These are phyloP conservation scores for Geranomyces variabilis DNA, from an alignment of 192 early-diverging fungal genomes.

Conservation along the genomic window DNA sequence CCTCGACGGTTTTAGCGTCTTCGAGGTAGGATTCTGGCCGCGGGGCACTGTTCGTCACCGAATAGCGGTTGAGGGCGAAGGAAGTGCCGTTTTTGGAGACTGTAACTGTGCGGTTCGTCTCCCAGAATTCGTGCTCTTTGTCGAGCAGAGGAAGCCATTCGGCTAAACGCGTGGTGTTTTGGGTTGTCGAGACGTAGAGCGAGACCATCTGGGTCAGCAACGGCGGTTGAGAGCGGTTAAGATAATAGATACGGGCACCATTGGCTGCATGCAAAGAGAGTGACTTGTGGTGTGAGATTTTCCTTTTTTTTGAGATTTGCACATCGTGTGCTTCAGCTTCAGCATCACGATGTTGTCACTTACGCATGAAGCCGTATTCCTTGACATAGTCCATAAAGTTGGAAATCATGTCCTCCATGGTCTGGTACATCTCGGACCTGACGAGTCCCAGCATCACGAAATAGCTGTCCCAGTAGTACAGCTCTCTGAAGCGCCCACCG, in stretches of 20 bases:
- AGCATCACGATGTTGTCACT: conserved; percentile 20
- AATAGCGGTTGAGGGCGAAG: conserved; percentile 56
- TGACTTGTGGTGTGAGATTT: too few species aligned
- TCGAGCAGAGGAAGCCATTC: conserved; percentile 58
- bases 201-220: conserved; percentile 71
- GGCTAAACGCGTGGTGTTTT: conserved; percentile 49
- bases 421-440: conserved; percentile 53
- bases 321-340: neutral
- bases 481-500: conserved; percentile 73
- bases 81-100: conserved; percentile 35
- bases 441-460: conserved; percentile 70
- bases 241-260: conserved; percentile 74
- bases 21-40: conserved; percentile 69
- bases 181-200: conserved; percentile 56
- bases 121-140: conserved; percentile 70
- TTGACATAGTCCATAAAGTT: conserved; percentile 67
- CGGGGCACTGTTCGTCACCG: conserved; percentile 56
- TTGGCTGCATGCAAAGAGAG: conserved; percentile 53
- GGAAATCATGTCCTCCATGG: conserved; percentile 56
- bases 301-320: conserved; percentile 2
- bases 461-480: conserved; percentile 78
- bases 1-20: conserved; percentile 59
- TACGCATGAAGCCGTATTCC: conserved; percentile 68
- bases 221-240: conserved; percentile 77
- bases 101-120: conserved; percentile 50